These are phyloP conservation scores for Dioszegia crocea DNA, from an alignment of 768 basidiomycete genomes.

Conservation along the genomic window DNA sequence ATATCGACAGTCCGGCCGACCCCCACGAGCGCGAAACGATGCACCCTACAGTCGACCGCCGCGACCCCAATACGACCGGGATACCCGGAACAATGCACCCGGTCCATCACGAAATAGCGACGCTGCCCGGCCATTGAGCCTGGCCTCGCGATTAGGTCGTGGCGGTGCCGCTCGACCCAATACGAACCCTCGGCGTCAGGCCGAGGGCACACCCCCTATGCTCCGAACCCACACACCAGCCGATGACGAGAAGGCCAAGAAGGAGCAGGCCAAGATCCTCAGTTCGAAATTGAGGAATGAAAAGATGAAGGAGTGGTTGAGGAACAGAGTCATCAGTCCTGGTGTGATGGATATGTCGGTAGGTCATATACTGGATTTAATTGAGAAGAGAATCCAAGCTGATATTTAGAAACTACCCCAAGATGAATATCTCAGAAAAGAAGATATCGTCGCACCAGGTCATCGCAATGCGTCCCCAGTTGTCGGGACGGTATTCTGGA, in stretches of 20 bases:
- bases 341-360: constrained; percentile 40
- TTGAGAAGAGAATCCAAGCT: not conserved
- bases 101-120: not conserved
- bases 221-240: constrained; percentile 1
- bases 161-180: constrained; percentile 2
- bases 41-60: constrained; percentile 1
- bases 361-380: constrained; percentile 1
- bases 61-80: not conserved
- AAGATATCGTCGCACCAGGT: constrained; percentile 69
- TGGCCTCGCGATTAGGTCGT: not conserved
- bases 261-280: constrained; percentile 13
- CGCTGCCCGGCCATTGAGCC: not conserved
- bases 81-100: not conserved
- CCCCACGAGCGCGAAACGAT: constrained; percentile 1
- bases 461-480: constrained; percentile 58
- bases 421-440: constrained; percentile 69
- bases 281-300: constrained; percentile 24
- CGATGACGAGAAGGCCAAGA: constrained; percentile 16
- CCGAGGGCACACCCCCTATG: constrained; percentile 13
- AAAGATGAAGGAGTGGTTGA: constrained; percentile 39
- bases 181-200: constrained; percentile 8
- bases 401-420: constrained; percentile 57
- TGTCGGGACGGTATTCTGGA: constrained; percentile 75
- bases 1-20: constrained; percentile 5
- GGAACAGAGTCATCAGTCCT: constrained; percentile 13